Base-by-base conservation (phyloP, 805 yeast species). In the Metschnikowia borealis region DNA sequence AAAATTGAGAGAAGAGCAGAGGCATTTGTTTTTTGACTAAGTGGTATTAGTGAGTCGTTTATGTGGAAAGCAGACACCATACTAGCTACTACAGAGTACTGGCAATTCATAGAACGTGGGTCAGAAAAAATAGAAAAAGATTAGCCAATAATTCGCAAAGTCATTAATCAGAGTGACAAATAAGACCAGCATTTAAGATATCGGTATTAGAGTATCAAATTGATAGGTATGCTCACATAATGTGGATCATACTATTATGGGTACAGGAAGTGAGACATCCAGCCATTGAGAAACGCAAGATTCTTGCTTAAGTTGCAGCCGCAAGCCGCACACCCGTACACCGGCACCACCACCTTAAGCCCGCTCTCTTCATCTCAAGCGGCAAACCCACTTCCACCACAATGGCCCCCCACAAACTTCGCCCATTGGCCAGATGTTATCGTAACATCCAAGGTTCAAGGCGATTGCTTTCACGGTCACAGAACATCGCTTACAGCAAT, bases 1-100 rank as follows among this genome's bases (percentile, higher is more conserved):
- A 39, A 70, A 75, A 45, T 66, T 82, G 69, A 46, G 11, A 26
- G 20, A 32, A 7, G 40, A 44, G 6, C 33, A 44, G 14, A 21
- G 41, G 17, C 33, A 36, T 26, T 17, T 44, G 38, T 35, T 23
- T 13, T 44, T 35, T 26, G 47, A 44, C 21, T 35, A 17, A 37
- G 14, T 7, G 38, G 23, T 20, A 7, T n/a, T 8, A 13, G 20
- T 13, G 11, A 37, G n/a, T 20, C 40, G n/a, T 20, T 10, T 26
- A 26, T 26, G 29, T 26, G 29, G 11, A 26, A 26, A 26, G 13
- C 11, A 10, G 29, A 26, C 11, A 26, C 29, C 29, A 26, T 26
- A 26, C 11, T 26, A 26, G 4, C 29, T 11, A 26, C 11, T 26
- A 26, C 29, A 26, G 29, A 26, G 11, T 26, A 8, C 29, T 26